Evolutionary conservation across 169 alveolate genomes (phyloP).

Genomic region (Theileria sp.): DNA sequence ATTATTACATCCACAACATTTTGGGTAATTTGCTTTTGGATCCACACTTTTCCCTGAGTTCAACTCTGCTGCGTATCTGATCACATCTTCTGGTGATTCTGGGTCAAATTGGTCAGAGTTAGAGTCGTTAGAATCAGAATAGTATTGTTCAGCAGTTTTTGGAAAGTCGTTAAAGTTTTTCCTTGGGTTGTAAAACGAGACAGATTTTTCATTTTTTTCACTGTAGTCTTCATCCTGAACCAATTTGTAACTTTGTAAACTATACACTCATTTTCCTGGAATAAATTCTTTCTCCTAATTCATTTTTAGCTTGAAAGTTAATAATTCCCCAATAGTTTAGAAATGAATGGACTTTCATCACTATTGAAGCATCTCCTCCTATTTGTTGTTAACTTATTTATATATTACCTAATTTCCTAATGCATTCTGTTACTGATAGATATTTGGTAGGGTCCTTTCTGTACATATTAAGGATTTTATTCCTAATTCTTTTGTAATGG

Average conservation of each 20-base stretch:
- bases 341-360: conserved; percentile 66
- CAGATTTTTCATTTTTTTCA: background rate
- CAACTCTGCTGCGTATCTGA: conserved; percentile 15
- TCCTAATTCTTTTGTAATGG: conserved; percentile 45
- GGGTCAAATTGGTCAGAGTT: conserved; percentile 2
- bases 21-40: background rate
- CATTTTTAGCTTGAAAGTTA: conserved; percentile 70
- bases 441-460: conserved; percentile 53
- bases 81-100: conserved; percentile 23
- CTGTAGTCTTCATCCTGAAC: background rate
- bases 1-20: conserved; percentile 16
- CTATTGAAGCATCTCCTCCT: conserved; percentile 72
- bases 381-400: background rate
- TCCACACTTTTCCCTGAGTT: background rate
- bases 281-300: conserved; percentile 40
- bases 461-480: conserved; percentile 54
- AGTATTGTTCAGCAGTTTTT: conserved; percentile 4
- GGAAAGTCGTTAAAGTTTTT: background rate
- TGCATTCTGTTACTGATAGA: conserved; percentile 64
- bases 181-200: background rate
- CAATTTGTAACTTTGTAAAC: background rate
- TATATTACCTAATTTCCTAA: conserved; percentile 39
- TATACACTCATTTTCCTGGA: conserved; percentile 3
- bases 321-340: conserved; percentile 80
- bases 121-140: background rate